Evolutionary conservation across 495 filamentous ascomycete genomes (phyloP), one percentile per base, ranked within the genome.

Genomic region (Hypoxylon intermedium): DNA sequence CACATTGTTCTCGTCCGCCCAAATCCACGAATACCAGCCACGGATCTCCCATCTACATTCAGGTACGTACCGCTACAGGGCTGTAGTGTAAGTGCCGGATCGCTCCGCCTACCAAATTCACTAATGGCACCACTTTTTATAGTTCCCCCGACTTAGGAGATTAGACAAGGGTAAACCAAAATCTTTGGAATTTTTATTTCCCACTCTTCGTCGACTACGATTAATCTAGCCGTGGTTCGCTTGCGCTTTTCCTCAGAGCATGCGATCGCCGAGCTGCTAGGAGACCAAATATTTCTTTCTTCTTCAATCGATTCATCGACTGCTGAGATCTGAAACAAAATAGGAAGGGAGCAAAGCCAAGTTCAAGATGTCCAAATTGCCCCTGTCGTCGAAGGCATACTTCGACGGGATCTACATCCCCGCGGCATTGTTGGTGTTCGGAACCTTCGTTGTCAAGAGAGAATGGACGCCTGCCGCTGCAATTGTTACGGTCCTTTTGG

Each of bases 391-490:
- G 48, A 73, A 66, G 60, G 67, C 71, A 53, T 82, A 80, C 63
- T 70, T 94, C 66, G 85, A 88, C 70, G 88, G 88, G 63, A 83
- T 93, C 63, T 92, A 94, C 71, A 87, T 96, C 64, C 93, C 93
- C 51, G 87, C 88, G n/a, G 87, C 83, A 54, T 81, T 97, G 30
- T 76, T 97, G 31, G 76, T 97, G 45, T 74, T 91, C 18, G 91
- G 89, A 63, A 85, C 84, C 34, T 83, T 83, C 54, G 85, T 96
- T 56, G 76, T 91, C 43, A 94, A 95, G 81, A 77, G 72, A 40
- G 87, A 96, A 80, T 96, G 84, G 81, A 68, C 88, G 9, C 84
- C 85, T 20, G 89, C 87, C 69, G 93, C 92, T 9, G 80, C 88
- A 23, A 75, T 85, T 1, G 40, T 87, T 9, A 86, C 89, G 24